Conservation (phyloP, 208 protist genomes). For the Wallacemonas rigidus region DNA sequence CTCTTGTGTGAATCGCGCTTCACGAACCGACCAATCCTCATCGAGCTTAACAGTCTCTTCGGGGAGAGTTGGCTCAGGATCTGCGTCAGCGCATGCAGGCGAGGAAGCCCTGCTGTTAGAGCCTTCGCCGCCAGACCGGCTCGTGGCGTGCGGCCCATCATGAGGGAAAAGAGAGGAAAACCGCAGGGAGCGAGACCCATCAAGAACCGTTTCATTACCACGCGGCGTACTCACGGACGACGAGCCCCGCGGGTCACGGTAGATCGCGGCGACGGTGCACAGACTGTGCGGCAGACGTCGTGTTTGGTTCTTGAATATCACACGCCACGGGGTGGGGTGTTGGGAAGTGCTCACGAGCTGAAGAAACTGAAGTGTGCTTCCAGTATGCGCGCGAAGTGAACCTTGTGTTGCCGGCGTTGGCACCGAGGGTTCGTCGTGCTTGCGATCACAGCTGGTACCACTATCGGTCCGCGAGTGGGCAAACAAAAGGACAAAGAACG, state of each 20-base stretch:
- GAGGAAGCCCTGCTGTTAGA: no score
- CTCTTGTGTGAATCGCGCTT: neutral
- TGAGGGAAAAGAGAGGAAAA: neutral
- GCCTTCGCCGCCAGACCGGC: no score
- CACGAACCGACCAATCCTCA: neutral
- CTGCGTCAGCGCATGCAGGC: no score
- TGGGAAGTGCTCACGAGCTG: constrained; percentile 31
- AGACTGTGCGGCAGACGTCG: neutral
- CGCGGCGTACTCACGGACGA: neutral
- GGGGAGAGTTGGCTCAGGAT: neutral
- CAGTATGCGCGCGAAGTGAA: constrained; percentile 10
- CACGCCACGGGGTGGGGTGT: constrained; percentile 33
- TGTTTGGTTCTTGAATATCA: constrained; percentile 15
- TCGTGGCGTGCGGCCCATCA: neutral
- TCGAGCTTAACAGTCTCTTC: neutral
- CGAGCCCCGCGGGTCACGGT: neutral
- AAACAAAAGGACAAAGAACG: constrained; percentile 43
- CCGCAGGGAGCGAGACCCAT: neutral
- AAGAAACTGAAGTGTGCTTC: constrained; percentile 15
- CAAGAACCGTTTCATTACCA: neutral
- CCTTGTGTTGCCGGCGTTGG: neutral
- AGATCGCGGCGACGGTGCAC: constrained; percentile 7
- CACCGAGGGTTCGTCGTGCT: neutral
- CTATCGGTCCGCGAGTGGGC: constrained; percentile 20
- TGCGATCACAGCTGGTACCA: constrained; percentile 15